Conservation (phyloP, 352 stramenopile genomes). For the Thraustotheca clavata region DNA sequence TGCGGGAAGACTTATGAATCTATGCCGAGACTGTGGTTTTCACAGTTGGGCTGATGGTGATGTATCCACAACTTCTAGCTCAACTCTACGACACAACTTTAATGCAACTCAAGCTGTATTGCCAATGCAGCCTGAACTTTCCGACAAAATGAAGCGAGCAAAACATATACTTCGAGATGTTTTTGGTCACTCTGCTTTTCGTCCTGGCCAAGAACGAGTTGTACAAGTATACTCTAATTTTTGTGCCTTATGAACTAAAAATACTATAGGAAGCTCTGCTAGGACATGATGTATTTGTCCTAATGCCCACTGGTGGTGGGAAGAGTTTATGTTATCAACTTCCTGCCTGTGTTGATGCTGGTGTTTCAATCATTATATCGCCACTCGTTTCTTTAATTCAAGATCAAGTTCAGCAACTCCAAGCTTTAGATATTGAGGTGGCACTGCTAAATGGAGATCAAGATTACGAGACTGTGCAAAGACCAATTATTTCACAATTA, state of each 20-base stretch:
- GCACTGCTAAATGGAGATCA: slow-evolving; percentile 80
- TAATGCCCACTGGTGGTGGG: slow-evolving; percentile 98
- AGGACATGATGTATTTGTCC: slow-evolving; percentile 94
- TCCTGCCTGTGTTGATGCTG: slow-evolving; percentile 81
- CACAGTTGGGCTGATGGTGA: slow-evolving; percentile 53
- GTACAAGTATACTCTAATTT: slow-evolving; percentile 58
- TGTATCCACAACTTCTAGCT: background rate
- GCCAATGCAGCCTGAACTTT: slow-evolving; percentile 1
- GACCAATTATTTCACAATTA: slow-evolving; percentile 82
- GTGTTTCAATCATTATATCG: slow-evolving; percentile 96
- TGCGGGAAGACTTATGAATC: slow-evolving; percentile 54
- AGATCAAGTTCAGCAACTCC: slow-evolving; percentile 96
- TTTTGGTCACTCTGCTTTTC: slow-evolving; percentile 95
- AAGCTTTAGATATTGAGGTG: slow-evolving; percentile 87
- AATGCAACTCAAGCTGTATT: background rate
- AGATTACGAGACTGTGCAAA: slow-evolving; percentile 78
- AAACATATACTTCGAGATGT: slow-evolving; percentile 74
- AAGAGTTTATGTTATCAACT: slow-evolving; percentile 99
- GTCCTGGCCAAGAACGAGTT: slow-evolving; percentile 91
- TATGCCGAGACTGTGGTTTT: slow-evolving; percentile 65
- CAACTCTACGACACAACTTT: background rate
- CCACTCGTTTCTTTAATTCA: slow-evolving; percentile 98
- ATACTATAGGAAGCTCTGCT: slow-evolving; percentile 66
- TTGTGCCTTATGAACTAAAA: slow-evolving; percentile 14
- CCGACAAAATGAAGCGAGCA: slow-evolving; percentile 50